Percentiles rank a stretch among this genome's conserved stretches.
phyloP scores from a whole-genome alignment of 1,284 basidiomycete genomes.

The Cryptococcus sp. region DNA sequence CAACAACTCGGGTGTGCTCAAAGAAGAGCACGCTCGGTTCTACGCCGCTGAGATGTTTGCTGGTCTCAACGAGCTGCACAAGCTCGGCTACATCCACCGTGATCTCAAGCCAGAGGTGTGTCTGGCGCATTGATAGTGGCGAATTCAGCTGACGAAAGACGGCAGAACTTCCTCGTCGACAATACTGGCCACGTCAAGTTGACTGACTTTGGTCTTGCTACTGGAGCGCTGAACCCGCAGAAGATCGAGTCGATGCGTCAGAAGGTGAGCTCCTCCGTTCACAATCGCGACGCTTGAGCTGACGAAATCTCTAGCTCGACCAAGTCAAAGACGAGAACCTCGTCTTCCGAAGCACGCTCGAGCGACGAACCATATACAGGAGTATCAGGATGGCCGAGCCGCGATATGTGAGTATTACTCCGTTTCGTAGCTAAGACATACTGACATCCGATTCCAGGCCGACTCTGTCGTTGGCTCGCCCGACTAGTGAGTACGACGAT shows the following conservation, averaged over 20 bases:
- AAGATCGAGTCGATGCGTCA: slow-evolving; percentile 93
- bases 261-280: slow-evolving; percentile 62
- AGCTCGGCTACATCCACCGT: slow-evolving; percentile 94
- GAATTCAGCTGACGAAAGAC: slow-evolving; percentile 21
- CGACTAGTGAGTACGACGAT: slow-evolving; percentile 65
- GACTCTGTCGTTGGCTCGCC: slow-evolving; percentile 98
- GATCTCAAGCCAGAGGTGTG: slow-evolving; percentile 94
- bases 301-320: slow-evolving; percentile 67
- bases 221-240: slow-evolving; percentile 91
- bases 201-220: slow-evolving; percentile 97
- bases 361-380: slow-evolving; percentile 92
- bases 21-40: slow-evolving; percentile 91
- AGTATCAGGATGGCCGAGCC: slow-evolving; percentile 88
- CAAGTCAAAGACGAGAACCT: slow-evolving; percentile 93
- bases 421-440: neutral
- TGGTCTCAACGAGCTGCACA: slow-evolving; percentile 86
- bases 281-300: neutral
- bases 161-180: slow-evolving; percentile 95
- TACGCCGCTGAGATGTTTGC: slow-evolving; percentile 97
- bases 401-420: slow-evolving; percentile 61
- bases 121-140: slow-evolving; percentile 9
- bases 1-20: slow-evolving; percentile 94
- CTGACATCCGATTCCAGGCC: slow-evolving; percentile 56
- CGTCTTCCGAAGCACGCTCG: slow-evolving; percentile 88
- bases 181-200: slow-evolving; percentile 95